These are phyloP conservation scores for Yamadazyma friedrichii DNA, from an alignment of 1,139 yeast species.

Conservation along the genomic window DNA sequence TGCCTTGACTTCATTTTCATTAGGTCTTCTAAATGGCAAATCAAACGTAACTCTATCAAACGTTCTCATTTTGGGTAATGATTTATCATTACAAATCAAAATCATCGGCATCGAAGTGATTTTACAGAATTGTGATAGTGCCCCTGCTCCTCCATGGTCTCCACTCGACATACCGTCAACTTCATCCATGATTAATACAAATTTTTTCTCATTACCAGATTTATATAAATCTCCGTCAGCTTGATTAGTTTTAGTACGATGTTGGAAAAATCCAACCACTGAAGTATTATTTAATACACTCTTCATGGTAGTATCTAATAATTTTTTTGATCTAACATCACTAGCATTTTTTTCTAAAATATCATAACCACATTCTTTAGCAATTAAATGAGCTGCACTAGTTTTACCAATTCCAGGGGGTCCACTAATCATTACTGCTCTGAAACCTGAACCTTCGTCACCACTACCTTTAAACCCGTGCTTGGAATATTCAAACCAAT, in stretches of 20 bases:
- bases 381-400: slow-evolving; percentile 74
- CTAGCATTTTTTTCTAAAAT: slow-evolving; percentile 78
- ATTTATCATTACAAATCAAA: slow-evolving; percentile 88
- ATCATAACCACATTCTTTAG: slow-evolving; percentile 67
- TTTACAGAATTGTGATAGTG: slow-evolving; percentile 82
- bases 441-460: slow-evolving; percentile 56
- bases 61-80: slow-evolving; percentile 93
- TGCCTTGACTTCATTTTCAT: slow-evolving; percentile 75
- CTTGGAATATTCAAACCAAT: slow-evolving; percentile 66
- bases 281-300: slow-evolving; percentile 80
- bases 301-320: slow-evolving; percentile 66
- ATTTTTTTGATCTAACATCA: slow-evolving; percentile 83
- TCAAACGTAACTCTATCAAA: slow-evolving; percentile 86
- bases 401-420: slow-evolving; percentile 88
- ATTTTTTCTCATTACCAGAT: slow-evolving; percentile 39
- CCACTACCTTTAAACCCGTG: slow-evolving; percentile 57
- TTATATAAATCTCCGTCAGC: slow-evolving; percentile 18
- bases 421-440: slow-evolving; percentile 85
- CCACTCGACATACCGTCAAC: slow-evolving; percentile 99
- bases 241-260: slow-evolving; percentile 25
- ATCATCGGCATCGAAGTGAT: slow-evolving; percentile 88
- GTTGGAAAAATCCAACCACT: slow-evolving; percentile 70
- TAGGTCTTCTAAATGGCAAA: slow-evolving; percentile 85
- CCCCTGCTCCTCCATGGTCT: slow-evolving; percentile 98
- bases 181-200: slow-evolving; percentile 95